Evolutionary conservation across 495 filamentous ascomycete species (phyloP), one percentile per base, ranked within the genome.

Genomic region (Tuber indicum): DNA sequence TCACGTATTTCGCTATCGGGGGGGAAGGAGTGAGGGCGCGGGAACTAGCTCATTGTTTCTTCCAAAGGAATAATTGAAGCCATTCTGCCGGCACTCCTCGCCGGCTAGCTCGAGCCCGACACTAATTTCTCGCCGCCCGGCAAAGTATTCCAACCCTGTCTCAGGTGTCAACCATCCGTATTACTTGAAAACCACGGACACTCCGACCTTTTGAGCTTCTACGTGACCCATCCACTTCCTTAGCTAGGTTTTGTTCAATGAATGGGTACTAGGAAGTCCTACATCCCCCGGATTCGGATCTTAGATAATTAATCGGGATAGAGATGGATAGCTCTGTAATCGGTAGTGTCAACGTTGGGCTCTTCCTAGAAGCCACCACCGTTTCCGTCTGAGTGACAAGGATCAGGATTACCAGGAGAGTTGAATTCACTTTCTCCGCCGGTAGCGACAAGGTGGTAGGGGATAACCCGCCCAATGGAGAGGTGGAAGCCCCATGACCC

Each of bases 151-250:
- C 80, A 87, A 73, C 83, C 86, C 76, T 84, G 77, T 70, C 79
- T 85, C 83, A 66, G 85, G 81, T 3, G 84, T 86, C 62, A 87
- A 81, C 82, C 80, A 80, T 23, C 77, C 90, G 78, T 92, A 92
- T 82, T 92, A 91, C 78, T 93, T 91, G 72, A 91, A 87, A 36
- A 92, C 85, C 66, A 91, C 91, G 0, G 91, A 90, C 84, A 92
- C 92, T 36, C 87, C 87, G 14, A 86, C 87, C 16, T 86, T 87
- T 47, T 84, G 90, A 1, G 88, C 86, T 0, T 84, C 86, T 2
- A 87, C 89, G 76, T 93, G 91, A 72, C 90, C 87, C 6, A 92
- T 86, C 91, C 91, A 92, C 71, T 85, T 84, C 58, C 86, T 86
- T 23, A 70, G 69, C 84, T 83, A 86, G 69, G 85, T 84, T 81